phyloP scores from a whole-genome alignment of 345 rosid species.

The Cardamine chenopodiifolia region DNA sequence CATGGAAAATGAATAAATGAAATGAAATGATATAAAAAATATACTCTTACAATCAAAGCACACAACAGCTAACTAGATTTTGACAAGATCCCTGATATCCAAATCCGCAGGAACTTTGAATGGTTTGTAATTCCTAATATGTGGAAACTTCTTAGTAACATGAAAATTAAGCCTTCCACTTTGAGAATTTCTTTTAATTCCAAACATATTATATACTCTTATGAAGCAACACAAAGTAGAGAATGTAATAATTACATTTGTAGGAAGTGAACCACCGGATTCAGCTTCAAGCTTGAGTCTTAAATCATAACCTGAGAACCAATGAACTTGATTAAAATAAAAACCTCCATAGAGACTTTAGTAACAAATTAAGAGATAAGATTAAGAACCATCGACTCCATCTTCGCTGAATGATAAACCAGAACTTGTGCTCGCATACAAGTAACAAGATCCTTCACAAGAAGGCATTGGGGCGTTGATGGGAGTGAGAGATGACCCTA shows the following conservation, averaged over 20 bases:
- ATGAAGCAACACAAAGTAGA: constrained; percentile 18
- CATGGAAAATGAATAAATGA: neutral
- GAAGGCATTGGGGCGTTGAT: constrained; percentile 46
- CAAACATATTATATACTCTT: constrained; percentile 10
- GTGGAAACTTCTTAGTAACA: constrained; percentile 87
- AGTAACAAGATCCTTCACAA: constrained; percentile 61
- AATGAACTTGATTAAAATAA: constrained; percentile 20
- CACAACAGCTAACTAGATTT: constrained; percentile 79
- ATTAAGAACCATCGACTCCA: constrained; percentile 61
- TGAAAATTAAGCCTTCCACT: constrained; percentile 40
- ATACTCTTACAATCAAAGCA: constrained; percentile 54
- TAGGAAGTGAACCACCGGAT: constrained; percentile 54
- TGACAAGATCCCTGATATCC: constrained; percentile 62
- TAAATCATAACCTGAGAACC: constrained; percentile 60
- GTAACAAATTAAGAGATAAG: neutral
- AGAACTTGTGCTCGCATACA: constrained; percentile 70
- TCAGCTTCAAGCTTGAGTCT: constrained; percentile 63
- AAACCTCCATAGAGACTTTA: neutral
- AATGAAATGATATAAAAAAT: neutral
- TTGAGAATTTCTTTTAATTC: neutral
- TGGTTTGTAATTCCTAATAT: constrained; percentile 63
- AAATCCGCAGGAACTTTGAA: constrained; percentile 60
- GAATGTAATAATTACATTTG: constrained; percentile 42
- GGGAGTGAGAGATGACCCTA: constrained; percentile 41
- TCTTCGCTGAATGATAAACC: constrained; percentile 55